Evolutionary conservation across 164 flowering plant genomes (phyloP), one percentile per base, ranked within the genome.

Genomic region (Chimonanthus salicifolius): DNA sequence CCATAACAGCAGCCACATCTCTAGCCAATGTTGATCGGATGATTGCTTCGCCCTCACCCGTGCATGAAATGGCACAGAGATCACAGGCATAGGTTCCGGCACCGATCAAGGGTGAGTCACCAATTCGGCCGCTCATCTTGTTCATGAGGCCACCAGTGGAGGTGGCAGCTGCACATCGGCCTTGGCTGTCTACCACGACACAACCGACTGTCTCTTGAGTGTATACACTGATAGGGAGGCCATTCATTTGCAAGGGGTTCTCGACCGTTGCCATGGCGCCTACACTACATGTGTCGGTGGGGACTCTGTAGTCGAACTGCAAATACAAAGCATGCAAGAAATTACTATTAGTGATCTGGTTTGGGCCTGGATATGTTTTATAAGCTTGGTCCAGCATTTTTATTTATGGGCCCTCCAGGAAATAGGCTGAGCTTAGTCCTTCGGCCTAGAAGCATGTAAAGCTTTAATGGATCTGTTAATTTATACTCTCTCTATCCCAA

Each of bases 171-270:
- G 98, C 99, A 68, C 98, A 95, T 43, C 88, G 80, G 4, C 98
- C 96, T 49, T 87, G 73, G 63, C 81, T 69, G 83, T 95, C 99
- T 45, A 90, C 99, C 84, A 86, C 99, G 79, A 88, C 98, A 77
- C 99, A 95, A 0, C 99, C 98, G 0, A 95, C 98, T 6, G 99
- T 95, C 81, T 93, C 98, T 4, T 93, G 97, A 6, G 92, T 85
- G 74, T 94, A 94, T 10, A 92, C 77, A 7, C 21, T 64, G 68
- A 94, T 88, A 0, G 99, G 95, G 2, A 92, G 87, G 6, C 99
- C 97, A 76, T 91, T 94, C 98, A 94, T 94, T 64, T 62, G 75
- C 58, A 88, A 20, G 2, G 84, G 83, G 63, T 7, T 63, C 47
- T 72, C 74, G 7, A 60, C 20, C 2, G 70, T 84, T 33, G 85